A percentile compares a stretch with the other conserved stretches of the same genome.
These are phyloP conservation scores for Neurospora tetraspora DNA, from an alignment of 495 filamentous ascomycete species.

Conservation along the genomic window DNA sequence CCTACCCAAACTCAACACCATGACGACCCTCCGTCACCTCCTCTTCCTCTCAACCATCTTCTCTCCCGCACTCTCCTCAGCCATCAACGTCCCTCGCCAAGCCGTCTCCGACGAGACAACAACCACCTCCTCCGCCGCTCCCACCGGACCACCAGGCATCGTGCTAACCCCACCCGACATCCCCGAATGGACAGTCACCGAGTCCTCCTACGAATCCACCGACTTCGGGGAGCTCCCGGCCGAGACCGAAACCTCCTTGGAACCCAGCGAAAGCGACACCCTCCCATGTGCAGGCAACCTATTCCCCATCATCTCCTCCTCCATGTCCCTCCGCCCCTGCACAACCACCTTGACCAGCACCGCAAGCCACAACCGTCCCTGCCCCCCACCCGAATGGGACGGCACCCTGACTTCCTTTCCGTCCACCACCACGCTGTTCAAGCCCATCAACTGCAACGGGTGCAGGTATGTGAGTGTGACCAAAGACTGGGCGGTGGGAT, in stretches of 20 bases:
- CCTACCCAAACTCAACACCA: background rate
- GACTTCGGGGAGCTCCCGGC: too few relatives aligned
- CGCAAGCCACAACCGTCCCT: conserved; percentile 3
- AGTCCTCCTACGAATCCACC: background rate
- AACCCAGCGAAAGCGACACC: background rate
- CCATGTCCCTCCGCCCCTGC: conserved; percentile 5
- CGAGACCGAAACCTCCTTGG: background rate
- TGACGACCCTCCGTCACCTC: background rate
- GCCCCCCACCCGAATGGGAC: conserved; percentile 13
- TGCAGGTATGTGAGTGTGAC: conserved; percentile 14
- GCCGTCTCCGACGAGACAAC: background rate
- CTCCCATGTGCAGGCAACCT: background rate
- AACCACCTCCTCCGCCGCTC: background rate
- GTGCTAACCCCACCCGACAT: background rate
- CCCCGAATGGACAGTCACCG: background rate
- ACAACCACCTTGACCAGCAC: conserved; percentile 15
- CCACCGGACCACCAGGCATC: background rate
- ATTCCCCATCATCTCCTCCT: background rate
- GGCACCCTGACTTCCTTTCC: conserved; percentile 18
- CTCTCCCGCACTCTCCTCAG: background rate
- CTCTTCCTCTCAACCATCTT: background rate
- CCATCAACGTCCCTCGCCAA: background rate
- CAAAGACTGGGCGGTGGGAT: conserved; percentile 9
- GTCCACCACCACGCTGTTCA: conserved; percentile 14
- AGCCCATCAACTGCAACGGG: conserved; percentile 22